Evolutionary conservation across 805 yeast genomes (phyloP), one percentile per base, ranked within the genome.

Genomic region (fission yeast (Schizosaccharomyces pombe)): DNA sequence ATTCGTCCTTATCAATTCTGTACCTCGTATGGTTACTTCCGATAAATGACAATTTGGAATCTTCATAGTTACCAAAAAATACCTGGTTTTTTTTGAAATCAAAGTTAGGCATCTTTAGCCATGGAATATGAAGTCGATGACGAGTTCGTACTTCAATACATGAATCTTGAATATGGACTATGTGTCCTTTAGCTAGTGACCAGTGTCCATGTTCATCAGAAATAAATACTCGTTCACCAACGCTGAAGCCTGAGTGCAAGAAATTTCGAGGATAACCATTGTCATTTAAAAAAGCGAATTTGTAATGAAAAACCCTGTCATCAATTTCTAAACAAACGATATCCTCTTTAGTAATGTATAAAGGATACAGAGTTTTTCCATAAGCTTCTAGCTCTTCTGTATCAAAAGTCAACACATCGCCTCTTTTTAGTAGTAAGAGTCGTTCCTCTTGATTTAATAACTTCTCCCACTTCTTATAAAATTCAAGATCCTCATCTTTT

Each of bases 201-300:
- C 80, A 80, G 63, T 82, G 85, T 0, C 94, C 94, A 0, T 64
- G 57, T 60, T 84, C 93, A 63, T 83, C 94, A 62, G 95, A 85
- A 0, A 86, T 68, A 14, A 82, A 70, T 0, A 87, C 74, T 40
- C 77, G 69, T 62, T 87, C 95, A 58, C 74, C 71, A 39, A 71
- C 68, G 0, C 68, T 54, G 60, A 80, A 67, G 1, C 62, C 63
- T 60, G 58, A 55, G 62, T 65, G 55, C 33, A 63, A 57, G 47
- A 24, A 31, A 19, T 29, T 19, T 34, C 22, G 55, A 51, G 9
- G 49, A 47, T 11, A 32, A 14, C 37, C 37, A 32, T 14, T 8
- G 14, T 32, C 37, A 32, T 5, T 6, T 26, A 4, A 12, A 1
- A 26, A 43, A 37, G 24, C 22, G 22, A 37, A 24, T 14, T n/a